Evolutionary conservation across 106 monocot species (phyloP).

Genomic region (Phalaenopsis aphrodite): DNA sequence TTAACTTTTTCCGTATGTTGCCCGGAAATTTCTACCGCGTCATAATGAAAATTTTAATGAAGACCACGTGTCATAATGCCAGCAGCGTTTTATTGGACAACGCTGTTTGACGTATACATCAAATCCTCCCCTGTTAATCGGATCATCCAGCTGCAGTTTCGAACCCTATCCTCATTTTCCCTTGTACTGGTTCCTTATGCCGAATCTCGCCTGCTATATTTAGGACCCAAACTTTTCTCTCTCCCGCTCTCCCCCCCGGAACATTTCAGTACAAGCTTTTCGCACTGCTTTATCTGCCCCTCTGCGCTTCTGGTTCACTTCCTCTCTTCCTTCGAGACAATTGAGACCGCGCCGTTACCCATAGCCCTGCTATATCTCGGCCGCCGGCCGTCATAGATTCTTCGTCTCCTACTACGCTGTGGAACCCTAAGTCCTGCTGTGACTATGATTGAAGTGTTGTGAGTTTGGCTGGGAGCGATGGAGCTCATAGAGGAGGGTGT

Average conservation of each 20-base stretch:
- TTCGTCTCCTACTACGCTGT: not conserved
- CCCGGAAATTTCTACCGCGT: too few species aligned
- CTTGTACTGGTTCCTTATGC: not conserved
- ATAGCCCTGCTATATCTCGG: not conserved
- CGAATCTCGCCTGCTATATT: not conserved
- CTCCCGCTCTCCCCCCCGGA: not conserved
- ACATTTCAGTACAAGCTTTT: slow-evolving; percentile 1
- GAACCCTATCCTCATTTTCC: too few species aligned
- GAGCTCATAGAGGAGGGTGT: slow-evolving; percentile 52
- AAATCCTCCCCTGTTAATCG: too few species aligned
- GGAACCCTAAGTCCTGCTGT: not conserved
- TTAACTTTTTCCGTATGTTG: too few species aligned
- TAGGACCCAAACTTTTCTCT: not conserved
- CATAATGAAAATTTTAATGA: too few species aligned
- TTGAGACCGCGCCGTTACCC: not conserved
- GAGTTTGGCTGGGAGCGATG: slow-evolving; percentile 7
- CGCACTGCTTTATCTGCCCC: not conserved
- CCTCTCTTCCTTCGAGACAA: not conserved
- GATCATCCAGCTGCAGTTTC: too few species aligned
- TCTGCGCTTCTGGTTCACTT: not conserved
- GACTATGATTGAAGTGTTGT: not conserved
- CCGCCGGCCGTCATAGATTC: not conserved
- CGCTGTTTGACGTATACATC: too few species aligned
- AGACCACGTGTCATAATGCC: too few species aligned
- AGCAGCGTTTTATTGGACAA: too few species aligned